Evolutionary conservation across 331 rosid species (phyloP), one percentile per base, ranked within the genome.

Genomic region (Spiraea crenata): DNA sequence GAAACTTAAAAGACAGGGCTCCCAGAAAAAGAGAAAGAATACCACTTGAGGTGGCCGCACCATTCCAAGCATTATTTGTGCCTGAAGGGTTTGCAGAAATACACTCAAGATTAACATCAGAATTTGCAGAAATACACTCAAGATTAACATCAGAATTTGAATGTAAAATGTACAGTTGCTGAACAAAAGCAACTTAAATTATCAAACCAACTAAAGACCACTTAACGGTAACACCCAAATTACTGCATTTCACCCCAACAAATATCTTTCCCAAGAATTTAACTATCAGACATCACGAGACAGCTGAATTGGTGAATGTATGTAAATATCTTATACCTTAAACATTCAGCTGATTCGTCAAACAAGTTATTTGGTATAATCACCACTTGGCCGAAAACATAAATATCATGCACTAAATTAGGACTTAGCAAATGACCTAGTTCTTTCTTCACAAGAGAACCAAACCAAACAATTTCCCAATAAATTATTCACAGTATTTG

Each of bases 51-150:
- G 93, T 31, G 97, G 82, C 78, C 89, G 91, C 79, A 91, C 96
- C 99, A 95, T 95, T 72, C 98, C 99, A 63, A 95, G 98, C 98
- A 95, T 91, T 72, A 95, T 91, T 70, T 95, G 99, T 13, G 96
- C 99, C 99, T 95, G 79, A 57, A 42, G 45, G 75, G 59, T 65
- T 70, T 58, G 40, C 57, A 64, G 62, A 67, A 66, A 77, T 39
- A 20, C 46, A 50, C 14, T 72, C 69, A 57, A 62, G 6, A 17
- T 54, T 73, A 48, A 83, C 75, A 81, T 57, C 15, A 74, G 79
- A 39, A 64, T 65, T 70, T 58, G 40, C 57, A 64, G 62, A 67
- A 66, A 77, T 39, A 20, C 46, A 50, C 14, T 72, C 69, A 57
- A 62, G 6, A 17, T 54, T 73, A 48, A 83, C 75, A 75, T 20